Evolutionary conservation across 1,284 basidiomycete species (phyloP).

Genomic region (Ustilago nuda): DNA sequence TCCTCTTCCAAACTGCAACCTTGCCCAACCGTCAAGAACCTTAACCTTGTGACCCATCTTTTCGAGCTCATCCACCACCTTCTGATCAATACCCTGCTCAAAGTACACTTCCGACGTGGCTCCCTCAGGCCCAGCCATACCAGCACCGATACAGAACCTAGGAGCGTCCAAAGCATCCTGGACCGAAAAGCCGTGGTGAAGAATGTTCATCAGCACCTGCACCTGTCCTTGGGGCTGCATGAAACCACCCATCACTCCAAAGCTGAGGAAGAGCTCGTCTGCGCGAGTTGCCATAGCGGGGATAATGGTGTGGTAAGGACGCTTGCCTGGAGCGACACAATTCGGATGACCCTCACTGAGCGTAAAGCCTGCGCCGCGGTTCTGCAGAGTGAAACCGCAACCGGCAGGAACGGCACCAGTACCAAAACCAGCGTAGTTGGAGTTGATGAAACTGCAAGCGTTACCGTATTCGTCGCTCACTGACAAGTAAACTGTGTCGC

Average conservation of each 20-base stretch:
- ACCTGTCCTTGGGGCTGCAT: constrained; percentile 95
- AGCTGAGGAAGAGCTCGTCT: constrained; percentile 85
- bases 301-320: constrained; percentile 95
- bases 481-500: constrained; percentile 93
- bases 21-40: constrained; percentile 74
- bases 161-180: constrained; percentile 80
- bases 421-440: constrained; percentile 77
- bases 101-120: constrained; percentile 86
- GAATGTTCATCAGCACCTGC: constrained; percentile 90
- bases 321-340: constrained; percentile 75
- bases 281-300: constrained; percentile 86
- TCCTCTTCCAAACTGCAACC: constrained; percentile 87
- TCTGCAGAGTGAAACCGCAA: constrained; percentile 95
- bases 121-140: constrained; percentile 76
- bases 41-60: constrained; percentile 88
- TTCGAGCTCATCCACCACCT: constrained; percentile 69
- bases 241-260: constrained; percentile 89
- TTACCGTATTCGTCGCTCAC: constrained; percentile 81
- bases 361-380: constrained; percentile 86
- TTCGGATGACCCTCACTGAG: constrained; percentile 86
- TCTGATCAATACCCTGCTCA: constrained; percentile 83
- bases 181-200: constrained; percentile 82
- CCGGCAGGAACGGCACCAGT: constrained; percentile 83
- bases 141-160: constrained; percentile 92
- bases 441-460: constrained; percentile 93